These are phyloP conservation scores for Vigna nakashimae DNA, from an alignment of 306 rosid species.

Conservation along the genomic window DNA sequence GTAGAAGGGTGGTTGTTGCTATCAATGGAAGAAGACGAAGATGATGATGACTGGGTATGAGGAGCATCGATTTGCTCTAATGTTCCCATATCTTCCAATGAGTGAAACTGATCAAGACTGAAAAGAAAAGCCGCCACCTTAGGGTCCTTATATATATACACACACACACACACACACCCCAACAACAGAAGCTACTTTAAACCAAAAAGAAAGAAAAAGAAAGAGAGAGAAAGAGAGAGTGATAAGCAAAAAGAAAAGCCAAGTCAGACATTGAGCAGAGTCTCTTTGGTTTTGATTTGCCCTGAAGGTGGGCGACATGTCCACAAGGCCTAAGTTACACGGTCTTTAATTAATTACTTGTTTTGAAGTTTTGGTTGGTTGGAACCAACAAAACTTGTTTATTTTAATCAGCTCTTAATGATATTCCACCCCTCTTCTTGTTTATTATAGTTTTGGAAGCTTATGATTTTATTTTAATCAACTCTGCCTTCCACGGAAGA, in stretches of 20 bases:
- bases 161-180: not conserved
- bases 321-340: conserved; percentile 54
- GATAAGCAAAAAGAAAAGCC: conserved; percentile 37
- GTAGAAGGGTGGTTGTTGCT: conserved; percentile 46
- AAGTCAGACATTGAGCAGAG: conserved; percentile 42
- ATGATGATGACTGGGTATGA: conserved; percentile 53
- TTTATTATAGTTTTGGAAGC: conserved; percentile 40
- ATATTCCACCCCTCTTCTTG: conserved; percentile 26
- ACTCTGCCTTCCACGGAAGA: conserved; percentile 31
- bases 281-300: conserved; percentile 57
- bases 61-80: conserved; percentile 39
- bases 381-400: conserved; percentile 49
- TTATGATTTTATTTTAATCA: conserved; percentile 37
- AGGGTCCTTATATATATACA: conserved; percentile 35
- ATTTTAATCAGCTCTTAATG: conserved; percentile 40
- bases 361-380: conserved; percentile 50
- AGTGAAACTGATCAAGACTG: conserved; percentile 42
- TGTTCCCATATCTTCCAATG: conserved; percentile 51
- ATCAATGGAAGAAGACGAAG: conserved; percentile 59
- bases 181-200: conserved; percentile 23
- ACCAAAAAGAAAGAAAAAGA: not conserved
- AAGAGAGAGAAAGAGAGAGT: conserved; percentile 2
- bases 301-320: conserved; percentile 66
- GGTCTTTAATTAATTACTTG: conserved; percentile 50
- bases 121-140: conserved; percentile 53